Base-by-base conservation (phyloP, 371 early-diverging fungal species). In the Apophysomyces sp. region DNA sequence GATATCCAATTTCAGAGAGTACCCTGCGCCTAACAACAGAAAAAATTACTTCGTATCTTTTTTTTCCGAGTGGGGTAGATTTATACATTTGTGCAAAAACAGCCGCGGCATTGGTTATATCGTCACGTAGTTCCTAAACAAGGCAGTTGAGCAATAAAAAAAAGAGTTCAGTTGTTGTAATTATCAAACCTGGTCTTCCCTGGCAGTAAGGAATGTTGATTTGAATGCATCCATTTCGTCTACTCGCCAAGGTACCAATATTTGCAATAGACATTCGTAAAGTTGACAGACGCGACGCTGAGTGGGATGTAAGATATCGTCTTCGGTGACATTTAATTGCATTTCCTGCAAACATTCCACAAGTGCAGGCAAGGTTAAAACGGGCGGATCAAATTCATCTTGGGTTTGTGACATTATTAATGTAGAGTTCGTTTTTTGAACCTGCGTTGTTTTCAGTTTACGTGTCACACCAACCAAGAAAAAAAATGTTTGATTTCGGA, bases 271-370 rank as follows among this genome's bases (percentile, higher is more conserved):
- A 44, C 53, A 58, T 49, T 60, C 60, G 44, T 58, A 69, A 27
- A 69, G 44, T 36, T 62, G 60, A 29, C 56, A 56, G 13, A 62
- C 62, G 4, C 63, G 55, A 16, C 49, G 31, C 31, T 59, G 57
- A 0, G 65, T 62, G 6, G 69, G 69, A 62, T 69, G 65, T 4
- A 69, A 30, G 13, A 69, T 54, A 56, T 69, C 66, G 9, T 51
- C 49, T 44, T 65, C 69, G 0, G 58, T 65, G 12, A 65, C 62
- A 7, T 44, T 51, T 13, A 69, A 34, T 6, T 65, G 57, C 59
- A 69, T 68, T 26, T 63, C 61, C 32, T 53, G 52, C 18, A 68
- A 55, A 26, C 56, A 59, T 36, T 29, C 32, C 4, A 66, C 61
- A 9, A 66, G 37, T 26, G 49, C 34, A n/a, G 55, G 30, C 24